Evolutionary conservation across 139 green algal genomes (phyloP), one percentile per base, ranked within the genome.

Genomic region (Picochlorum sp.): DNA sequence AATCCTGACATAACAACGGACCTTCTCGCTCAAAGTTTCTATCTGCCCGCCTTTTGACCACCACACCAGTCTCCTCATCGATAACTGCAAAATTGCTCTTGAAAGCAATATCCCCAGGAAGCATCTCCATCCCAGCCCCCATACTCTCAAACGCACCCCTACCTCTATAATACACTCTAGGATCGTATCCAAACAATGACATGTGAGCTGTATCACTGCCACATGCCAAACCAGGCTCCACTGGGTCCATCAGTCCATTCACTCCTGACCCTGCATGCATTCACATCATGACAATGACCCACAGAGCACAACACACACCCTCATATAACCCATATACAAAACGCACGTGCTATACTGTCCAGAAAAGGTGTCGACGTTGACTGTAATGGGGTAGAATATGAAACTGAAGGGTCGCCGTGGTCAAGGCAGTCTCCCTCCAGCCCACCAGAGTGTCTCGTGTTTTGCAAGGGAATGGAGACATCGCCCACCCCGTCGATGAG

Each of bases 81-180:
- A 96, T 28, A 0, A 79, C 91, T 18, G 92, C 92, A 81, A 96
- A 97, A 62, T 97, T 97, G 82, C 79, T 88, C 70, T 94, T 96
- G 85, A 97, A 97, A 9, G 88, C 91, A 45, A 97, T 94, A 77
- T 96, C 91, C 1, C 91, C 91, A 0, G 72, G 68, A 0, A 83
- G 79, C 11, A 86, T 86, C 10, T 67, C 55, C 84, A 97, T 93
- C n/a, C 91, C 91, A 0, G 90, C 87, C 0, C 90, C 90, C 82
- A 96, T 88, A 76, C 79, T 89, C 67, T 96, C 90, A 70, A 95
- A 96, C 0, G 88, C 88, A 3, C 90, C 90, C 13, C 90, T 76
- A 4, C 90, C 90, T 16, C 88, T 77, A 66, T 95, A 96, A 61
- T 85, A 77, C 71, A 64, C 72, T 16, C 86, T 70, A 4, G 91